Evolutionary conservation across 371 early-diverging fungal species (phyloP).

Genomic region (Sporodiniella umbellata): DNA sequence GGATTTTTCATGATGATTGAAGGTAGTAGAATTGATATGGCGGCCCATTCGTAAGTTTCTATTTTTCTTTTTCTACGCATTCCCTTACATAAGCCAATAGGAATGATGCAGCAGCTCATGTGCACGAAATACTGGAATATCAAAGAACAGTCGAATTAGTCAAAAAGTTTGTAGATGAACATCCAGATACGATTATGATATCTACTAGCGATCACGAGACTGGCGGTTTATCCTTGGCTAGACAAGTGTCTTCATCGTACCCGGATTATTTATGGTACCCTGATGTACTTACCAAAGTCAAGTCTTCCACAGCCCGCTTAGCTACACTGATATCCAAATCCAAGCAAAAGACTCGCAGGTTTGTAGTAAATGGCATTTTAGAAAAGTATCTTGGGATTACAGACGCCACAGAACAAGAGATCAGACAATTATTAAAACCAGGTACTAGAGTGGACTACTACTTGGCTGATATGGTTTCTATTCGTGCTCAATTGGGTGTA

Average conservation of each 20-base stretch:
- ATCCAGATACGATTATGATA: constrained; percentile 84
- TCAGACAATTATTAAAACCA: constrained; percentile 40
- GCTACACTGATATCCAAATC: constrained; percentile 28
- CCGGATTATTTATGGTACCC: constrained; percentile 91
- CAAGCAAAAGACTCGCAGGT: constrained; percentile 13
- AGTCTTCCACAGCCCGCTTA: constrained; percentile 62
- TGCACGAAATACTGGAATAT: constrained; percentile 89
- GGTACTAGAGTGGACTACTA: constrained; percentile 27
- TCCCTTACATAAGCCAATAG: constrained; percentile 43
- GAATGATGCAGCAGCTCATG: constrained; percentile 90
- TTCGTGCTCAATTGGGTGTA: constrained; percentile 70
- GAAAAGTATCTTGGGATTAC: constrained; percentile 60
- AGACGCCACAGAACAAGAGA: constrained; percentile 66
- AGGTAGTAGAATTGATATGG: constrained; percentile 90
- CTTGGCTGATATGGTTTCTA: constrained; percentile 68
- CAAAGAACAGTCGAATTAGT: constrained; percentile 73
- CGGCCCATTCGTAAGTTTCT: constrained; percentile 63
- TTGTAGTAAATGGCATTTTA: constrained; percentile 49
- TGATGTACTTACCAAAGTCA: constrained; percentile 62
- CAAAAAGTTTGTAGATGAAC: constrained; percentile 65
- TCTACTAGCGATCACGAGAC: constrained; percentile 95
- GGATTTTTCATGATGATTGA: constrained; percentile 97
- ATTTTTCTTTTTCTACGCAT: too few relatives aligned
- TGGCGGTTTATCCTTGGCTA: constrained; percentile 83
- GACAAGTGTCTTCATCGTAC: constrained; percentile 60